Conservation (phyloP, 805 yeast species). For the Myxozyma kluyveri region DNA sequence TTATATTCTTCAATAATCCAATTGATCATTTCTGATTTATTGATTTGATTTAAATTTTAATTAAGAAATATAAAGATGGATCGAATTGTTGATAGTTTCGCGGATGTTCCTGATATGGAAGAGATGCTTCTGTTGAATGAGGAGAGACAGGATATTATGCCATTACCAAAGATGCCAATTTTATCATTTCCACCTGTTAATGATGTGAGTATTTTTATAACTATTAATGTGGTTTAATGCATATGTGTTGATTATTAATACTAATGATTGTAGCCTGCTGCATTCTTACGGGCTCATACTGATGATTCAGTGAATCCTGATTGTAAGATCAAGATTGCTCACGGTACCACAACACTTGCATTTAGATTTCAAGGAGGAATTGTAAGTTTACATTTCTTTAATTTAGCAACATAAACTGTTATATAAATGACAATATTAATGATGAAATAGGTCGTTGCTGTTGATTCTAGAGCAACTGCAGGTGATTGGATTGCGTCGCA, state of each 20-base stretch:
- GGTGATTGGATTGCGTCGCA: constrained; percentile 98
- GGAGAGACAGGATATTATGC: constrained; percentile 17
- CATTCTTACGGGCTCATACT: constrained; percentile 94
- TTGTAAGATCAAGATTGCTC: constrained; percentile 93
- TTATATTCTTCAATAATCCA: too few species aligned
- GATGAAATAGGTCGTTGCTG: constrained; percentile 62
- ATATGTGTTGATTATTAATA: not conserved
- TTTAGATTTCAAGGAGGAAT: constrained; percentile 96
- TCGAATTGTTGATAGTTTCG: constrained; percentile 35
- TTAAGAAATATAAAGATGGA: constrained; percentile 32
- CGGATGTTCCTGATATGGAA: constrained; percentile 18
- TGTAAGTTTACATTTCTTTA: constrained; percentile 35
- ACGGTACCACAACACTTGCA: constrained; percentile 98
- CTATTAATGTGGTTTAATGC: not conserved
- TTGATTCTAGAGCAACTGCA: constrained; percentile 96
- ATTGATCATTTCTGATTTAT: too few species aligned
- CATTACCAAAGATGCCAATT: constrained; percentile 17
- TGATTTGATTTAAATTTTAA: too few species aligned
- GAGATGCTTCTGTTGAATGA: constrained; percentile 20
- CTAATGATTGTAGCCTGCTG: constrained; percentile 61
- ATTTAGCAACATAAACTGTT: not conserved
- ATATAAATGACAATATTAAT: not conserved
- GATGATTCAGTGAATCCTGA: constrained; percentile 92
- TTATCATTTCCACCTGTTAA: constrained; percentile 37
- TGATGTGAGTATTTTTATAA: constrained; percentile 26